Conservation (phyloP, 2,329 filamentous ascomycete species). For the Penicillium sp. region DNA sequence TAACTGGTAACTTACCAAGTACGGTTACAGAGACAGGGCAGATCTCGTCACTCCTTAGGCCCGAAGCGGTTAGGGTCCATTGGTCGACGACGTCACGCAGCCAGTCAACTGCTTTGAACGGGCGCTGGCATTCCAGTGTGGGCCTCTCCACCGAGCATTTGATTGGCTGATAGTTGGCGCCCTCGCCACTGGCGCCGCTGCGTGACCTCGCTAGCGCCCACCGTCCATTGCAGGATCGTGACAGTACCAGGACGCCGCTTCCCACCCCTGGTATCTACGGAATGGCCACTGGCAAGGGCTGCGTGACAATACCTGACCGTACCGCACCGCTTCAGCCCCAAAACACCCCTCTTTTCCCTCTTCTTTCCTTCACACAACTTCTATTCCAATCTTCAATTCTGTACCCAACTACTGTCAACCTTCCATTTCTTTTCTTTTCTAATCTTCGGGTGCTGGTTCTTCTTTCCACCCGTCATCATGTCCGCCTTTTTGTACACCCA, state of each 20-base stretch:
- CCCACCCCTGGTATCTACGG: not conserved
- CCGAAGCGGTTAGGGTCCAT: conserved; percentile 4
- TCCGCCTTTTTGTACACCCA: conserved; percentile 50
- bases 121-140: not conserved
- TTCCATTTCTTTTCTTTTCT: conserved; percentile 23
- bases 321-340: conserved; percentile 30
- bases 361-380: conserved; percentile 22
- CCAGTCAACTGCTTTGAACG: not conserved
- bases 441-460: conserved; percentile 22
- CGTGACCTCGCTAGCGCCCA: conserved; percentile 15
- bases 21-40: not conserved
- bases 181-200: conserved; percentile 17
- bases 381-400: conserved; percentile 20
- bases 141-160: not conserved
- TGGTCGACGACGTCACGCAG: conserved; percentile 24
- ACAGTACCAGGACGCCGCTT: not conserved
- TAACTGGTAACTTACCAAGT: not conserved
- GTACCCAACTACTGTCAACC: not conserved
- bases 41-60: conserved; percentile 6
- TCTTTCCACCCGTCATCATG: conserved; percentile 36
- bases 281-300: not conserved
- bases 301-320: conserved; percentile 5
- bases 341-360: conserved; percentile 30
- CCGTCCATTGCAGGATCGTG: not conserved
- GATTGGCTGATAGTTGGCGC: not conserved